phyloP scores from a whole-genome alignment of 305 asterid species.

The Fraxinus platypoda region DNA sequence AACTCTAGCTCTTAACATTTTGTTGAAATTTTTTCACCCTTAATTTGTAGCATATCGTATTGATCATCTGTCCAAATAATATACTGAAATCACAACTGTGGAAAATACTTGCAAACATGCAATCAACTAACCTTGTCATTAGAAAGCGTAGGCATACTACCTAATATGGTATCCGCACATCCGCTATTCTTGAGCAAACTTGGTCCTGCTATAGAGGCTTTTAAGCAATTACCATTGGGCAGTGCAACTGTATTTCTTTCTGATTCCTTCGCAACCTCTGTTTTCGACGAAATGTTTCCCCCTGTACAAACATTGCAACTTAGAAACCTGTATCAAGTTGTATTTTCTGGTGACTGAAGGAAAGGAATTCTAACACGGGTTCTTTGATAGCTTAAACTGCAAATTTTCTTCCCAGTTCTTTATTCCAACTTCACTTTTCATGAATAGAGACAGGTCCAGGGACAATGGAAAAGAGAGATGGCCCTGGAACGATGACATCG shows the following conservation, averaged over 20 bases:
- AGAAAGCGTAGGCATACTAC: constrained; percentile 6
- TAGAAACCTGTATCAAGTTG: constrained; percentile 24
- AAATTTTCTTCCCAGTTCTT: constrained; percentile 35
- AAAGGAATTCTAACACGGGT: constrained; percentile 21
- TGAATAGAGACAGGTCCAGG: constrained; percentile 60
- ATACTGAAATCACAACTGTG: not conserved
- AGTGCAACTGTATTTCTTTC: constrained; percentile 15
- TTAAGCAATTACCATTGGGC: constrained; percentile 21
- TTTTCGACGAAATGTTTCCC: constrained; percentile 17
- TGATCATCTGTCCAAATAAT: not conserved
- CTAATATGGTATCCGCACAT: constrained; percentile 20
- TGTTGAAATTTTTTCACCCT: not conserved
- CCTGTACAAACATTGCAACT: constrained; percentile 26
- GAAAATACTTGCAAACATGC: not conserved
- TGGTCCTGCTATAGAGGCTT: constrained; percentile 15
- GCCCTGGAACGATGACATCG: constrained; percentile 45
- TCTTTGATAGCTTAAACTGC: constrained; percentile 24
- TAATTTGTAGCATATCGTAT: not conserved
- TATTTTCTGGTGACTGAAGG: constrained; percentile 35
- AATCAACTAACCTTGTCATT: constrained; percentile 30
- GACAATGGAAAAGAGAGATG: constrained; percentile 68
- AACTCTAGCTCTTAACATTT: not conserved
- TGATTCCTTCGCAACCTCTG: constrained; percentile 21
- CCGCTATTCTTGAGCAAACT: constrained; percentile 21
- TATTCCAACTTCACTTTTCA: constrained; percentile 45